These are phyloP conservation scores for Hyphopichia pseudoburtonii DNA, from an alignment of 1,139 yeast species.

Conservation along the genomic window DNA sequence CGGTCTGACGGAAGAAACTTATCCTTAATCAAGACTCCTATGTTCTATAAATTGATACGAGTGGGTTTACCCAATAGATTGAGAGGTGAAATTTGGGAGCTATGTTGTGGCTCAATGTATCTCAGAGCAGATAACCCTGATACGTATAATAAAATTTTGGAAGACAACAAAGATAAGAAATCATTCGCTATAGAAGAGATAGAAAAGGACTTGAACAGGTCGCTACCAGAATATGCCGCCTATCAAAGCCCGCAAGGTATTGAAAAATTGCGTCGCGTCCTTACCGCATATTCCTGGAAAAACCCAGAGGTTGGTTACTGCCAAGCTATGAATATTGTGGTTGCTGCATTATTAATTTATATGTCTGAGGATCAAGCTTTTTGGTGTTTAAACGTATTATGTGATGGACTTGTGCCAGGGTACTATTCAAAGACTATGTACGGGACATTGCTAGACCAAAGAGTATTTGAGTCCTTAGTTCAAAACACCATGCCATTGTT, in stretches of 20 bases:
- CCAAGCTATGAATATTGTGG: conserved; percentile 98
- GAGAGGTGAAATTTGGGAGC: conserved; percentile 96
- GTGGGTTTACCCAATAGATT: conserved; percentile 91
- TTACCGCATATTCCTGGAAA: conserved; percentile 95
- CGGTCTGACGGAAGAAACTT: conserved; percentile 81
- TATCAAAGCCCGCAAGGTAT: conserved; percentile 89
- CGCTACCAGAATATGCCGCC: conserved; percentile 94
- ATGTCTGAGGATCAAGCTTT: conserved; percentile 98
- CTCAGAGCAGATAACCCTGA: conserved; percentile 62
- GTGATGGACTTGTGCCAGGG: conserved; percentile 89
- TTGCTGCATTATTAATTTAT: conserved; percentile 87
- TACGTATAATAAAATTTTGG: conserved; percentile 58
- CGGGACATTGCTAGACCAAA: conserved; percentile 91
- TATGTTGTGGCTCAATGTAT: conserved; percentile 84
- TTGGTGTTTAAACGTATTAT: conserved; percentile 83
- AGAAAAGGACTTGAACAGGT: conserved; percentile 91
- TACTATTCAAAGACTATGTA: conserved; percentile 97
- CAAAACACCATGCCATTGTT: conserved; percentile 86
- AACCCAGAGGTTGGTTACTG: conserved; percentile 98
- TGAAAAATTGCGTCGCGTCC: conserved; percentile 75
- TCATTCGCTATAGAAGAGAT: conserved; percentile 94
- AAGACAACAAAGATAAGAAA: conserved; percentile 57
- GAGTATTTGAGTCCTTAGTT: conserved; percentile 87
- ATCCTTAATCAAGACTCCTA: conserved; percentile 69
- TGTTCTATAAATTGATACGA: conserved; percentile 77